These are phyloP conservation scores for Cryphonectria radicalis DNA, from an alignment of 2,329 filamentous ascomycete species.

Conservation along the genomic window DNA sequence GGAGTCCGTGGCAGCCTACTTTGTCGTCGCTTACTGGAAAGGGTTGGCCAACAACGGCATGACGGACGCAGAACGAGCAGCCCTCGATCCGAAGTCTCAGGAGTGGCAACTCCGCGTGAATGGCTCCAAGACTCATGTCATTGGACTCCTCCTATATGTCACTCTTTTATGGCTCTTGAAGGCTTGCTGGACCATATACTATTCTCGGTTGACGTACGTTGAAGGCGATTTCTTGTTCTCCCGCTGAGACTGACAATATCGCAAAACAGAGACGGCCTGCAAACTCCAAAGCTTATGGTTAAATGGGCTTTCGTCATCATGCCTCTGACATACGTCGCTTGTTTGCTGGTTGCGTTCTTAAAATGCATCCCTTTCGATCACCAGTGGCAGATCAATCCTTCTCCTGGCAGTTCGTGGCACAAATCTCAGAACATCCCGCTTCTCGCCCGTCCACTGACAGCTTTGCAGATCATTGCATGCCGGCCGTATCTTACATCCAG, in stretches of 20 bases:
- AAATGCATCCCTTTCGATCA: slow-evolving; percentile 49
- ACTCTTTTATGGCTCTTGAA: slow-evolving; percentile 57
- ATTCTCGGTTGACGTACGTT: slow-evolving; percentile 52
- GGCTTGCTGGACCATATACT: slow-evolving; percentile 56
- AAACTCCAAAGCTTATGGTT: too few relatives aligned
- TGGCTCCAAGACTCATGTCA: too few relatives aligned
- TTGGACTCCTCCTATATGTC: slow-evolving; percentile 44
- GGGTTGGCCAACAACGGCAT: slow-evolving; percentile 44
- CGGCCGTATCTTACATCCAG: slow-evolving; percentile 51
- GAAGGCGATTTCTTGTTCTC: slow-evolving; percentile 23
- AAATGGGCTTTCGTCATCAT: too few relatives aligned
- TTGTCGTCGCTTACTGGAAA: slow-evolving; percentile 35
- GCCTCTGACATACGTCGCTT: slow-evolving; percentile 43
- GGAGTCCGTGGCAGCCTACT: slow-evolving; percentile 35
- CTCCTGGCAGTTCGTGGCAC: slow-evolving; percentile 49
- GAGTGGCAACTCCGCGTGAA: too few relatives aligned
- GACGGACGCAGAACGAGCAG: slow-evolving; percentile 49
- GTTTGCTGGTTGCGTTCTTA: slow-evolving; percentile 49
- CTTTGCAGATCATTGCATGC: slow-evolving; percentile 44
- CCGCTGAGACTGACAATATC: too few relatives aligned
- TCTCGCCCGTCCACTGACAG: background rate
- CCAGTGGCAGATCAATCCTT: slow-evolving; percentile 55
- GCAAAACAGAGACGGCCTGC: too few relatives aligned
- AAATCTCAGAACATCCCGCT: too few relatives aligned
- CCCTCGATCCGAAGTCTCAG: too few relatives aligned